A percentile compares a stretch with the other conserved stretches of the same genome.
phyloP scores from a whole-genome alignment of 192 early-diverging fungal genomes.

The Cetraspora pellucida region DNA sequence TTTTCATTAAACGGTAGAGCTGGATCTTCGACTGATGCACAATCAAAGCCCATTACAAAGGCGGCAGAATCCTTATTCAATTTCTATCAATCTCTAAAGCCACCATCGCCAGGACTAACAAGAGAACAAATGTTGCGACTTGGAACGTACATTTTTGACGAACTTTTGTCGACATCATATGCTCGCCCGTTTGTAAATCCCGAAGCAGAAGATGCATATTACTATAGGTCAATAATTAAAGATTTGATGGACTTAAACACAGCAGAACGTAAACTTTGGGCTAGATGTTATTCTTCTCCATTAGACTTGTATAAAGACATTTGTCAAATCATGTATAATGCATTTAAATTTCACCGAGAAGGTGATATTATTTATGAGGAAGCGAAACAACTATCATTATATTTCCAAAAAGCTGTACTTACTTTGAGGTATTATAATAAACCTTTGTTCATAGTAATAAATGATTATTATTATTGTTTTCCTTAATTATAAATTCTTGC shows the following conservation, averaged over 20 bases:
- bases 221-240: constrained; percentile 52
- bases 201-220: background rate
- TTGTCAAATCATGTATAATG: constrained; percentile 32
- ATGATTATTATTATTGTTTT: too few species aligned
- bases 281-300: constrained; percentile 2
- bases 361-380: constrained; percentile 22
- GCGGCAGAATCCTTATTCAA: background rate
- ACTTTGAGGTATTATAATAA: background rate
- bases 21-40: too few species aligned
- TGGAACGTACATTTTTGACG: constrained; percentile 25
- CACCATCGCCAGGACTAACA: background rate
- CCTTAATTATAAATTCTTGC: too few species aligned
- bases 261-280: constrained; percentile 56
- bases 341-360: constrained; percentile 17
- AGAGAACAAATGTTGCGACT: constrained; percentile 17
- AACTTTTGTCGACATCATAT: constrained; percentile 23
- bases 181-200: constrained; percentile 28
- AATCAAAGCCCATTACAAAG: background rate
- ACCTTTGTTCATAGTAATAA: background rate
- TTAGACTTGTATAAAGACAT: constrained; percentile 20
- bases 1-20: too few species aligned
- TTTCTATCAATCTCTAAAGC: background rate
- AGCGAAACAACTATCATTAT: background rate
- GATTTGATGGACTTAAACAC: constrained; percentile 58
- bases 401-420: background rate